A percentile compares a stretch with the other conserved stretches of the same genome.
Evolutionary conservation across 2,329 filamentous ascomycete genomes (phyloP).

Genomic region (Neonectria sp.): DNA sequence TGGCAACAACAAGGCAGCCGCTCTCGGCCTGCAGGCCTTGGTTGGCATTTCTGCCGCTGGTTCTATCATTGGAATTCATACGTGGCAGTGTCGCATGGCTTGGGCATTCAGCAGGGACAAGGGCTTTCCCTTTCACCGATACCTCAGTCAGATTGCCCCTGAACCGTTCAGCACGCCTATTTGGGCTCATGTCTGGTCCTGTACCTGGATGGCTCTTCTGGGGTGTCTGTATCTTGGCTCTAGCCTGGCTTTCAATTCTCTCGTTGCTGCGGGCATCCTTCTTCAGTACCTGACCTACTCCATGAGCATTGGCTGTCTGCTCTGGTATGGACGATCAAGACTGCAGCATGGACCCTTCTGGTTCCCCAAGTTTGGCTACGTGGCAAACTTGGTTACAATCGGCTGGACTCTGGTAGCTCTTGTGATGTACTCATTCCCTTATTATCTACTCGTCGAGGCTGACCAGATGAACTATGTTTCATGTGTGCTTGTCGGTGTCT

Average conservation of each 20-base stretch:
- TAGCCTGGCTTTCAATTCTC: slow-evolving; percentile 13
- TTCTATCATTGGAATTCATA: slow-evolving; percentile 7
- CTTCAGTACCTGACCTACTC: slow-evolving; percentile 18
- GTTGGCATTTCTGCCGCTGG: not conserved
- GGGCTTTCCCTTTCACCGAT: slow-evolving; percentile 7
- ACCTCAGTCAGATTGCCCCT: not conserved
- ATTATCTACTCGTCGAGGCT: not conserved
- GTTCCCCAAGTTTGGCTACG: slow-evolving; percentile 6
- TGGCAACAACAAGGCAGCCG: not conserved
- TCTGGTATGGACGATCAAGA: not conserved
- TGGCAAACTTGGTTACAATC: slow-evolving; percentile 1
- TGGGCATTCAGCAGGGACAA: slow-evolving; percentile 18
- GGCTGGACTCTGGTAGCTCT: slow-evolving; percentile 4
- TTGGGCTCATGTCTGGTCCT: slow-evolving; percentile 11
- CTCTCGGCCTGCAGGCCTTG: not conserved
- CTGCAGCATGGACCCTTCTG: slow-evolving; percentile 15
- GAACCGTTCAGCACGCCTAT: slow-evolving; percentile 3
- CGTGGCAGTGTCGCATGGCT: slow-evolving; percentile 23
- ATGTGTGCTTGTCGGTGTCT: not conserved
- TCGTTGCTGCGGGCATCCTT: not conserved
- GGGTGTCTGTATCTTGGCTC: slow-evolving; percentile 22
- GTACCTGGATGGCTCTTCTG: not conserved
- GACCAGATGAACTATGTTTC: slow-evolving; percentile 28
- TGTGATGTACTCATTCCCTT: slow-evolving; percentile 21
- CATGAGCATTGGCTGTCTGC: not conserved